Conservation (phyloP, 139 green algal species). For the Marvania coccoides region DNA sequence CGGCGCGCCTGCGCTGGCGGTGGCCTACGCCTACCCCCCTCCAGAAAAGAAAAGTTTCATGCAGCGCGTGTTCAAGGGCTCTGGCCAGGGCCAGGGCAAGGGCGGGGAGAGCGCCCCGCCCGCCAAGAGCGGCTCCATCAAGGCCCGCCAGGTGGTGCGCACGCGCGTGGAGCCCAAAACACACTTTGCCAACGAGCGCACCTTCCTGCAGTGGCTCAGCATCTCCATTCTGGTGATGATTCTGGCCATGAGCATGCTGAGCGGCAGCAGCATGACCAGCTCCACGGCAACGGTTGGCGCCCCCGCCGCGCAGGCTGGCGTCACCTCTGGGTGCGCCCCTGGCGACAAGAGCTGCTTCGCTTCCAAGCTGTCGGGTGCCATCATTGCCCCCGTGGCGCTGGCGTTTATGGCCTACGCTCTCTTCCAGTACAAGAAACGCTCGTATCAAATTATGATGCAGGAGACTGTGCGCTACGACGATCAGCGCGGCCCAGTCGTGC, state of each 20-base stretch:
- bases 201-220: conserved; percentile 80
- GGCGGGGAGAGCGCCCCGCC: too few species aligned
- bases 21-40: too few species aligned
- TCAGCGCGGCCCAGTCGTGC: conserved; percentile 54
- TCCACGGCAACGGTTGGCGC: neutral
- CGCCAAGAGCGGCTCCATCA: too few species aligned
- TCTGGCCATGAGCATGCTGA: conserved; percentile 18
- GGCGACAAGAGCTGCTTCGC: conserved; percentile 8
- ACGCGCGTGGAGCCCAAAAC: conserved; percentile 81
- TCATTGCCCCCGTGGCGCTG: conserved; percentile 62
- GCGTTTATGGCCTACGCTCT: conserved; percentile 72
- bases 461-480: conserved; percentile 70
- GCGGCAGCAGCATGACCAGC: neutral
- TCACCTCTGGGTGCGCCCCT: neutral
- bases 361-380: conserved; percentile 51
- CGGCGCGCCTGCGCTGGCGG: too few species aligned
- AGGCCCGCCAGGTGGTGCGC: too few species aligned
- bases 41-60: too few species aligned
- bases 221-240: conserved; percentile 72
- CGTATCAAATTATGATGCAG: conserved; percentile 38
- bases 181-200: conserved; percentile 86
- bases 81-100: too few species aligned
- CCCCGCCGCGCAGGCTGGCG: neutral
- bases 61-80: too few species aligned
- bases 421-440: conserved; percentile 59